Base-by-base conservation (phyloP, 2,329 filamentous ascomycete species). In the Coniochaeta pulveracea region DNA sequence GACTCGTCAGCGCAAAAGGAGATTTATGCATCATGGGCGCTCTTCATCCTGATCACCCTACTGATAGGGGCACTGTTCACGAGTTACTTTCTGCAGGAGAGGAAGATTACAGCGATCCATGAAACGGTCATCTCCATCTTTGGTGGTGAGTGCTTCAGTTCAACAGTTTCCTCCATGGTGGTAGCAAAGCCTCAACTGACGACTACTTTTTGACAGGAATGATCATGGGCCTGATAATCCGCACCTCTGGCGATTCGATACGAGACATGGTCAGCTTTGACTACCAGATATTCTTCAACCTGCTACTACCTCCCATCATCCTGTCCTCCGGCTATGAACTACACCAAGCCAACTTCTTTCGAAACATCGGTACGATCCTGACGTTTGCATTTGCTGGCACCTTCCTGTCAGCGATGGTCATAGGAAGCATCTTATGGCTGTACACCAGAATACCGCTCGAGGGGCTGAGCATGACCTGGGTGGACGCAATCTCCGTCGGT, bases 281-380 rank as follows among this genome's bases (percentile, higher is more conserved):
- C 63, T 95, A 95, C 56, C 88, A 96, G 54, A 94, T 96, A 66
- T 98, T 98, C 69, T 98, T 98, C 69, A 98, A 98, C 58, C 74
- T 98, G 28, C 75, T 98, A 10, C 81, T 98, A n/a, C 91, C 91
- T 23, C 91, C 91, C 36, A 98, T 98, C 53, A 98, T 98, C 54
- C 71, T 98, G 18, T 89, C 88, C 11, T 95, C 89, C 11, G 91
- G 91, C 35, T 98, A 96, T 61, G 91, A 98, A 59, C 61, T 98
- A 40, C 91, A 98, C 56, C 91, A 98, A 62, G 88, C 85, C 47
- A 98, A 98, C 63, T 98, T 98, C 70, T 98, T 98, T 61, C 81
- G 89, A 43, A 94, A 98, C 50, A 94, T 96, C 40, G 89, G 91
- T 40, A 93, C 85, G 6, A 98, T 98, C 48, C 65, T 98, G 44